Base-by-base conservation (phyloP, 139 green algal species). In the Closterium sp. region DNA sequence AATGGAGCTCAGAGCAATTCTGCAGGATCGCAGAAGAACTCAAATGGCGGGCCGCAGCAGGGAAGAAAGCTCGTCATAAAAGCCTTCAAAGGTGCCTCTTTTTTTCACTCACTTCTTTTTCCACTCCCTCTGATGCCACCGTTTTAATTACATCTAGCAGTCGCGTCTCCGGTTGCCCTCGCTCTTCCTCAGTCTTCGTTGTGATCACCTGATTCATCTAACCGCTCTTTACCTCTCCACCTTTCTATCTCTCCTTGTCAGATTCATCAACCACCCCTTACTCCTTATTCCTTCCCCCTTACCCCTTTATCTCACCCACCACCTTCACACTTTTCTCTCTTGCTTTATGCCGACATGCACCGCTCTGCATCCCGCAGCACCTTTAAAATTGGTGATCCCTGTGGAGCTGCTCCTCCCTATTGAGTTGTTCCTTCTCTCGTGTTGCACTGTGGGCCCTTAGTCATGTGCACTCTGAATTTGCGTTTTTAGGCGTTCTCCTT, bases 51-150 rank as follows among this genome's bases (percentile, higher is more conserved):
- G 17, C 62, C 62, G 62, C 62, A 79, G 62, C 62, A 79, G 17
- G 62, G 62, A 34, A 93, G 90, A 34, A 93, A 93, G 84, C 84
- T 93, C 29, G 70, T 88, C 90, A 93, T 93, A 29, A 93, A 93
- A 31, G 85, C 90, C 29, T 93, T 93, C 22, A 93, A 91, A 93
- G 90, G 90, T 93, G 28, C 29, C 86, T n/a, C 86, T 24, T 10
- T 90, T 30, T 73, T 50, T 50, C 38, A 50, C 38, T 50, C 5
- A 50, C 38, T 9, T 50, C 7, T 50, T 50, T 50, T 50, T 50
- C 7, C 38, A 50, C 38, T 50, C 38, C 5, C 38, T 11, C 38
- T 38, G 32, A 9, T 50, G 38, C 38, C 38, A 50, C 38, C 38
- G 38, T 50, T 50, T 31, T 90, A 90, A 11, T 90, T 24, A 29